These are phyloP conservation scores for Endocarpon pusillum DNA, from an alignment of 495 filamentous ascomycete genomes.

Conservation along the genomic window DNA sequence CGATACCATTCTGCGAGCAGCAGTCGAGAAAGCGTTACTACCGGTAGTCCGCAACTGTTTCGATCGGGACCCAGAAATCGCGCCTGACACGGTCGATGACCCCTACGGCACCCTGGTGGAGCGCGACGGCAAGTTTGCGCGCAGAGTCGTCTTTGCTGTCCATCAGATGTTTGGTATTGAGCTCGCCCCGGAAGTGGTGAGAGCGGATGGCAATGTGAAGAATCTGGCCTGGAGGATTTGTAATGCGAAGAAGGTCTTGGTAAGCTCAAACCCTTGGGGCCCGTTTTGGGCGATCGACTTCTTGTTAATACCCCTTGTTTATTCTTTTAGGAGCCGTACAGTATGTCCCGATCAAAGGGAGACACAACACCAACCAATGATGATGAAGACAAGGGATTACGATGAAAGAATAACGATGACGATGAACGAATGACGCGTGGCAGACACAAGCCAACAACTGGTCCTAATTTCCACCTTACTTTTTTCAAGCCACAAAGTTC, in stretches of 20 bases:
- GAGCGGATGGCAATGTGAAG: constrained; percentile 77
- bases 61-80: constrained; percentile 81
- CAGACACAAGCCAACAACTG: no score
- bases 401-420: no score
- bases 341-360: constrained; percentile 24
- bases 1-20: constrained; percentile 33
- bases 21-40: constrained; percentile 60
- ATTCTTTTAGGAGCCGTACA: constrained; percentile 26
- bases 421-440: no score
- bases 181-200: constrained; percentile 81
- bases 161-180: constrained; percentile 97
- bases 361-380: constrained; percentile 22
- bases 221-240: constrained; percentile 92
- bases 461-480: no score
- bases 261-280: constrained; percentile 27
- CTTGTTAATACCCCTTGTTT: neutral
- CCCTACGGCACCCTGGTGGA: constrained; percentile 69
- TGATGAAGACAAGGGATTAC: no score
- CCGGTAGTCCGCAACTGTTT: constrained; percentile 81
- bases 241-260: constrained; percentile 86
- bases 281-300: constrained; percentile 1
- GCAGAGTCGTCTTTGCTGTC: constrained; percentile 80
- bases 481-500: no score
- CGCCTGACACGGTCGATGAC: constrained; percentile 64
- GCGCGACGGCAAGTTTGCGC: constrained; percentile 73